Percentiles rank a stretch among this genome's conserved stretches.
These are phyloP conservation scores for Elsinoe arachidis DNA, from an alignment of 2,329 filamentous ascomycete species.

Conservation along the genomic window DNA sequence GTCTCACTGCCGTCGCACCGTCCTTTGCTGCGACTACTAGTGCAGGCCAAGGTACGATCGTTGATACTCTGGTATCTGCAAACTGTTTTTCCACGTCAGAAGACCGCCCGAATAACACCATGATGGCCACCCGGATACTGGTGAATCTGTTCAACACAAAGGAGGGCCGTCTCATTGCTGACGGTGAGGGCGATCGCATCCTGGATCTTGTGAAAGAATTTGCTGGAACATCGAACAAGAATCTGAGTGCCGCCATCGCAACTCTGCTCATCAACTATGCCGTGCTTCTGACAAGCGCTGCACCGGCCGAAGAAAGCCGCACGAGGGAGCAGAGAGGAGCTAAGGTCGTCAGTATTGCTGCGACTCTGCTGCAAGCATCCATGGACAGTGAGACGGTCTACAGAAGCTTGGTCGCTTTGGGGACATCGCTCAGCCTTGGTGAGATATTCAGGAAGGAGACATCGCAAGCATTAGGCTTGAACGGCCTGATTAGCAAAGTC, in stretches of 20 bases:
- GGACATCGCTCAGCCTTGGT: slow-evolving; percentile 63
- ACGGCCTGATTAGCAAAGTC: slow-evolving; percentile 39
- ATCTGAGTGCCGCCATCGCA: slow-evolving; percentile 71
- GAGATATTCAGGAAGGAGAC: slow-evolving; percentile 49
- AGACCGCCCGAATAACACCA: slow-evolving; percentile 64
- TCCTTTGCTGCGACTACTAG: slow-evolving; percentile 54
- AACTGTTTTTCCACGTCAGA: slow-evolving; percentile 50
- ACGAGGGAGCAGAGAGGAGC: slow-evolving; percentile 26
- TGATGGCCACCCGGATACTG: slow-evolving; percentile 75
- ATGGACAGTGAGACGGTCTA: slow-evolving; percentile 77
- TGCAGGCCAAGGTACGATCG: slow-evolving; percentile 47
- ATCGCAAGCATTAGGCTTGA: slow-evolving; percentile 52
- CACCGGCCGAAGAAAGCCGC: slow-evolving; percentile 22
- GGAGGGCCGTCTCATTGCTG: slow-evolving; percentile 54
- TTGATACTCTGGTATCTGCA: slow-evolving; percentile 50
- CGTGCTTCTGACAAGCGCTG: slow-evolving; percentile 52
- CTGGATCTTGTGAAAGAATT: slow-evolving; percentile 56
- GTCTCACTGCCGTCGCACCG: slow-evolving; percentile 65
- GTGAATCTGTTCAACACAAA: slow-evolving; percentile 74
- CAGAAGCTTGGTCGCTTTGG: slow-evolving; percentile 70
- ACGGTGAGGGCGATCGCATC: slow-evolving; percentile 51
- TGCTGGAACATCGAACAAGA: slow-evolving; percentile 42
- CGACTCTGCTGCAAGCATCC: slow-evolving; percentile 25
- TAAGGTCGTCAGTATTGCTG: slow-evolving; percentile 26
- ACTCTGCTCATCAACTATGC: slow-evolving; percentile 80